A percentile compares a stretch with the other conserved stretches of the same genome.
Conservation (phyloP, 2,329 filamentous ascomycete species). For the Aspergillus japonicus region DNA sequence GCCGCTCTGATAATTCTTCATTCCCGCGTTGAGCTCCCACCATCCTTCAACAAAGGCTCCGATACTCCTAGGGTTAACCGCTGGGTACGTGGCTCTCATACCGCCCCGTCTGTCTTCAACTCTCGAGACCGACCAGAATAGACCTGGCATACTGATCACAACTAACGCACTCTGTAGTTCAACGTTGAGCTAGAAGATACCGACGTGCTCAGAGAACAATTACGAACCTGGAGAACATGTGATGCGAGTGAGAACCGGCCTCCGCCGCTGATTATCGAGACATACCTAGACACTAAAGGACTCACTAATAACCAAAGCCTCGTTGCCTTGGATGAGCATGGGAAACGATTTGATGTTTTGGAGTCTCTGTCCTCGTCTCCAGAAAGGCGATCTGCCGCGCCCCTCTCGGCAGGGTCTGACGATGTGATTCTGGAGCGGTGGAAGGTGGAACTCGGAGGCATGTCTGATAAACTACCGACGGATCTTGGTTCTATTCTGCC, state of each 20-base stretch:
- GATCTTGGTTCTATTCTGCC: slow-evolving; percentile 65
- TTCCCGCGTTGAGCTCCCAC: slow-evolving; percentile 70
- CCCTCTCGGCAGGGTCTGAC: slow-evolving; percentile 53
- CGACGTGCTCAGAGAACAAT: slow-evolving; percentile 77
- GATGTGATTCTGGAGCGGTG: slow-evolving; percentile 89
- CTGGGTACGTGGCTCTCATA: slow-evolving; percentile 68
- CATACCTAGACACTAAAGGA: slow-evolving; percentile 77
- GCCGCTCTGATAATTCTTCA: slow-evolving; percentile 80
- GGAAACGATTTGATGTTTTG: slow-evolving; percentile 88
- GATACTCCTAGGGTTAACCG: slow-evolving; percentile 70
- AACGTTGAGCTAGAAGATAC: slow-evolving; percentile 93
- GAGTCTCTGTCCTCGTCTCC: slow-evolving; percentile 72
- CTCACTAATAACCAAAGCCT: slow-evolving; percentile 82
- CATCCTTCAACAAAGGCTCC: slow-evolving; percentile 56
- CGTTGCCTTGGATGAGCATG: slow-evolving; percentile 82
- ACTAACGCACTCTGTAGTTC: slow-evolving; percentile 62
- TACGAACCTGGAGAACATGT: slow-evolving; percentile 77
- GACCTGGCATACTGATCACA: background rate
- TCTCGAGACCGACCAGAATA: background rate
- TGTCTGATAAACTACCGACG: slow-evolving; percentile 53
- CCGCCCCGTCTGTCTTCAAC: background rate
- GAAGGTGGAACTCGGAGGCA: slow-evolving; percentile 76
- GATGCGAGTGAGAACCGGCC: slow-evolving; percentile 75
- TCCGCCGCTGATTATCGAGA: slow-evolving; percentile 83
- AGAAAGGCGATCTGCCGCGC: slow-evolving; percentile 39